Percentiles rank a stretch among this genome's conserved stretches.
These are phyloP conservation scores for Fusarium falciforme DNA, from an alignment of 2,329 filamentous ascomycete genomes.

Conservation along the genomic window DNA sequence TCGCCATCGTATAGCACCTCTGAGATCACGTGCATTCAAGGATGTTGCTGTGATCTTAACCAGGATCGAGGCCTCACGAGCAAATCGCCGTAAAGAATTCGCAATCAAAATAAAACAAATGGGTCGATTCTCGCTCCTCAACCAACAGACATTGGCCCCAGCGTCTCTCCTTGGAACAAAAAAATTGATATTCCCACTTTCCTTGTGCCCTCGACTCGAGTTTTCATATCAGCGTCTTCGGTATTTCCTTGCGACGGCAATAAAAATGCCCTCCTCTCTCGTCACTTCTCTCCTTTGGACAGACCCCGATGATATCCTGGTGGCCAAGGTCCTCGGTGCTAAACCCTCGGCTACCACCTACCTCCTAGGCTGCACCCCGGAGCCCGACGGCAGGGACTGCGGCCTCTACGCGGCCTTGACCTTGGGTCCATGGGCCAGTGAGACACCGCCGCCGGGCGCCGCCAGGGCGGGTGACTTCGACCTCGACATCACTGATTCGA, in stretches of 20 bases:
- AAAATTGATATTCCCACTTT: background rate
- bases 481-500: background rate
- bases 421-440: conserved; percentile 22
- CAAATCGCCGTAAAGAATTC: background rate
- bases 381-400: conserved; percentile 7
- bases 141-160: background rate
- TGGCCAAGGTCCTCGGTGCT: conserved; percentile 9
- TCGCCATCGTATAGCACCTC: background rate
- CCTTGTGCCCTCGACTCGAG: background rate
- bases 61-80: background rate
- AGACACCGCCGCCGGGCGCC: conserved; percentile 13
- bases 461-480: conserved; percentile 10
- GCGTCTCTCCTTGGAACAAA: background rate
- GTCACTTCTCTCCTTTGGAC: conserved; percentile 8
- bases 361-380: conserved; percentile 10
- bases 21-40: background rate
- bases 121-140: background rate
- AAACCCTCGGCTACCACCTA: conserved; percentile 16
- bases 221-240: background rate
- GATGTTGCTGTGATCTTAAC: background rate
- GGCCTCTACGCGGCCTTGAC: conserved; percentile 1
- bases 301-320: background rate
- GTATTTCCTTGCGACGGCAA: background rate
- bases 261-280: conserved; percentile 8
- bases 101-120: background rate